A percentile compares a stretch with the other conserved stretches of the same genome.
These are phyloP conservation scores for Colletotrichum tanaceti DNA, from an alignment of 2,329 filamentous ascomycete species.

Conservation along the genomic window DNA sequence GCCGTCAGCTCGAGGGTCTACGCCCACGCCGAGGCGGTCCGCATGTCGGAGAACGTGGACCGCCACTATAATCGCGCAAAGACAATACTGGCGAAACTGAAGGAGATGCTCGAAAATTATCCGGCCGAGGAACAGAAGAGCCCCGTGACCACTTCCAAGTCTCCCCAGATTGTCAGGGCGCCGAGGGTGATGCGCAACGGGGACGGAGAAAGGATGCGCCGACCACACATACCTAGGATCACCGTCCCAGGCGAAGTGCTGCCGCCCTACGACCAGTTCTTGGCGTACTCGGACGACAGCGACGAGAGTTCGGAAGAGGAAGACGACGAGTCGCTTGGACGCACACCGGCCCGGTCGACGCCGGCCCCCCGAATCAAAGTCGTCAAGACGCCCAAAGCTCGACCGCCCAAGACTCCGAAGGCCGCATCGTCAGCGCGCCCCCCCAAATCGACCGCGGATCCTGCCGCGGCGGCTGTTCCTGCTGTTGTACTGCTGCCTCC, in stretches of 20 bases:
- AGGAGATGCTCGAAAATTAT: constrained; percentile 70
- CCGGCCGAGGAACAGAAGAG: constrained; percentile 65
- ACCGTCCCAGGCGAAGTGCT: constrained; percentile 75
- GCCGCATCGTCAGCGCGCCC: constrained; percentile 36
- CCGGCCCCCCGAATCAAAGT: constrained; percentile 63
- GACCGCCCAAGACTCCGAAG: constrained; percentile 57
- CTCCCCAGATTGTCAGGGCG: constrained; percentile 62
- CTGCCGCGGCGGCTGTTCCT: constrained; percentile 47
- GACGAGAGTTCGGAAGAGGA: constrained; percentile 66
- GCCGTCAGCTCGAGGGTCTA: constrained; percentile 68
- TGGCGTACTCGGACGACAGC: constrained; percentile 65
- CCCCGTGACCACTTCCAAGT: constrained; percentile 62
- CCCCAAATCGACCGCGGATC: constrained; percentile 45
- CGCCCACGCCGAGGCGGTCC: constrained; percentile 70
- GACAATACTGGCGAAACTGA: constrained; percentile 68
- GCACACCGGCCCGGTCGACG: constrained; percentile 51
- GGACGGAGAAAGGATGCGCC: constrained; percentile 59
- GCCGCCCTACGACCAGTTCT: constrained; percentile 74
- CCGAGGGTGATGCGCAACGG: constrained; percentile 61
- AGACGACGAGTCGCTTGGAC: constrained; percentile 32
- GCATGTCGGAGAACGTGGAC: constrained; percentile 72
- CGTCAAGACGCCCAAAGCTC: constrained; percentile 51
- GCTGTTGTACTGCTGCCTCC: constrained; percentile 65
- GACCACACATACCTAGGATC: constrained; percentile 65
- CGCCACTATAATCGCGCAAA: constrained; percentile 71